Base-by-base conservation (phyloP, 2,329 filamentous ascomycete species). In the Exophiala xenobiotica region DNA sequence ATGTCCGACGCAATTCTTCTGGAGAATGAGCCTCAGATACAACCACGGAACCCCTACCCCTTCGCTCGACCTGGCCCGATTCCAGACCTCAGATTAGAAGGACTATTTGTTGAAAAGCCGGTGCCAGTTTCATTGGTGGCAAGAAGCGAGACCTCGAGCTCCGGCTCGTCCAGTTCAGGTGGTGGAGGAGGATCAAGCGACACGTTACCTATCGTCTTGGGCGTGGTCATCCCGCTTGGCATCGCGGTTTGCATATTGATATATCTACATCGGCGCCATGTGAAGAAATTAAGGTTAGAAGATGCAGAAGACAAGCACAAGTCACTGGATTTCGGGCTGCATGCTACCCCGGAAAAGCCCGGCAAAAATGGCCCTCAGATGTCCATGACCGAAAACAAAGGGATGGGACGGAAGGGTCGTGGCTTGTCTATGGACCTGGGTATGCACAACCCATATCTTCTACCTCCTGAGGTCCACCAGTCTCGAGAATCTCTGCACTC, bases 241-340 rank as follows among this genome's bases (percentile, higher is more conserved):
- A 73, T 80, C 54, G 85, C 87, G 16, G 67, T 86, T 1, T 66
- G 82, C 41, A 79, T 90, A 1, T 74, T 96, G 31, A 65, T 91
- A 58, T 86, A 84, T 65, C 78, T 99, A 27, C 91, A 96, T 67
- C 82, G 89, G 46, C 81, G 89, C 67, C 87, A 90, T 63, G 72
- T 88, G 31, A 82, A 80, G 67, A 90, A 83, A 63, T 77, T 90
- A 57, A 76, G 77, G 49, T 73, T 78, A 52, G 93, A 99, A 71
- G 93, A 99, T 71, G 78, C 80, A 14, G 83, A 87, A 57, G 91
- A 96, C 69, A 88, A 89, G 61, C 89, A 95, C 70, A 91, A 87
- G 65, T 93, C 90, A 0, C 79, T 97, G 65, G 93, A 99, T 68
- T 99, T 96, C 66, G 93, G 93, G 27, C 71, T 96, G 65, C 89